Evolutionary conservation across 2,329 filamentous ascomycete species (phyloP).

Genomic region (Acrodontium crateriforme): DNA sequence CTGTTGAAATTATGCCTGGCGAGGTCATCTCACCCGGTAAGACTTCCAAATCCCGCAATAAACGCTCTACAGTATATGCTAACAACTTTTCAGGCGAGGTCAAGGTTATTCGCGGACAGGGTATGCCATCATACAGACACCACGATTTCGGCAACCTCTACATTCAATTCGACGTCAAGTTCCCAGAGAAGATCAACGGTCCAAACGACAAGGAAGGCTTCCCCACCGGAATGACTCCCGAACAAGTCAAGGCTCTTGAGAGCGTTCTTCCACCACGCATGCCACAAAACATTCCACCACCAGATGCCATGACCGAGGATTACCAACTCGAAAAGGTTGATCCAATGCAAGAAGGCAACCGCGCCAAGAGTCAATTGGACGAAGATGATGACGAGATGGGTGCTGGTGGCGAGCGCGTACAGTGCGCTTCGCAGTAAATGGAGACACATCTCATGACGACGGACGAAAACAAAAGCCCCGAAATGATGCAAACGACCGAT

Average conservation of each 20-base stretch:
- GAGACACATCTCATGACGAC: too few species aligned
- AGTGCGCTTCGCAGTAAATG: conserved; percentile 81
- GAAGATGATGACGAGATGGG: conserved; percentile 51
- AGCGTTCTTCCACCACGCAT: conserved; percentile 65
- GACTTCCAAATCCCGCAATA: conserved; percentile 25
- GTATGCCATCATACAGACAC: conserved; percentile 92
- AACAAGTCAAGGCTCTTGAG: conserved; percentile 67
- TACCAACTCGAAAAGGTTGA: conserved; percentile 80
- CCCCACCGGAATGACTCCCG: conserved; percentile 35
- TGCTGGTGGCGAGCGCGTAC: conserved; percentile 59
- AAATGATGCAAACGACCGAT: too few species aligned
- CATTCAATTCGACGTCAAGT: conserved; percentile 95
- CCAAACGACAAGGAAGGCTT: conserved; percentile 26
- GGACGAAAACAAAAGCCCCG: too few species aligned
- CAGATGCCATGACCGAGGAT: conserved; percentile 82
- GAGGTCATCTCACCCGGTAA: conserved; percentile 88
- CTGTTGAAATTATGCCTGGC: conserved; percentile 80
- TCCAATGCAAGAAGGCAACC: conserved; percentile 44
- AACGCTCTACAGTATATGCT: too few species aligned
- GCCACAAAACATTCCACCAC: conserved; percentile 52
- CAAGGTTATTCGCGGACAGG: conserved; percentile 90
- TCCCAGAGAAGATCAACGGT: conserved; percentile 48
- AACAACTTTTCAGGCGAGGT: conserved; percentile 51
- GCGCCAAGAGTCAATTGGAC: conserved; percentile 42
- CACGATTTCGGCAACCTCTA: conserved; percentile 94